Base-by-base conservation (phyloP, 179 eudicot species). In the Silene coronaria region DNA sequence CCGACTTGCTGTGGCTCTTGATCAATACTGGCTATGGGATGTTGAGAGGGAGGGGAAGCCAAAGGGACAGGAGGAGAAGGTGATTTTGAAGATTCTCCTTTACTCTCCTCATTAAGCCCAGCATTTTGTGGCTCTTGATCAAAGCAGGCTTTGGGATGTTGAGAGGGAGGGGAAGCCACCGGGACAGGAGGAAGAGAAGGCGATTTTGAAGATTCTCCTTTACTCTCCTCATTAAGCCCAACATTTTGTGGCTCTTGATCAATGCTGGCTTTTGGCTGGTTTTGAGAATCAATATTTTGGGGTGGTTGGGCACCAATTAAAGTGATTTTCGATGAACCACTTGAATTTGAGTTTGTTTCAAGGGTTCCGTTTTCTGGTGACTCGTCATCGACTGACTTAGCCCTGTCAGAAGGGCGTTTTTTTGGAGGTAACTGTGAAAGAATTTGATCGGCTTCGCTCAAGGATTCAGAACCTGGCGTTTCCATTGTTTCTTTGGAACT, bases 361-460 rank as follows among this genome's bases (percentile, higher is more conserved):
- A 30, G 28, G 74, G 45, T 24, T 53, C 68, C 55, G 26, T 22
- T 30, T 11, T 72, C 48, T 68, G 3, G 0, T 53, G 67, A 11
- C 72, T 68, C 76, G 38, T 62, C 36, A 59, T 7, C 22, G 38
- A 81, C 14, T 38, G 30, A 75, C 76, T 77, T 63, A 53, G 67
- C 78, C 24, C 26, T 77, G 7, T 74, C 76, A 45, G 24, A 34
- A 45, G 23, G 11, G 28, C 36, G 34, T 53, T 78, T 78, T 57
- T 51, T 73, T 4, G 36, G 75, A 36, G 84, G 73, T 59, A 73
- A 48, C 9, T 76, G 71, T 5, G 21, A 73, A 17, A 64, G 22
- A 61, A 28, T 55, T 38, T 16, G 19, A 67, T 68, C 70, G 68
- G 66, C 62, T 69, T 62, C 70, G 0, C 23, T 21, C 45, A 75